Base-by-base conservation (phyloP, 495 filamentous ascomycete species). In the Xylaria flabelliformis region DNA sequence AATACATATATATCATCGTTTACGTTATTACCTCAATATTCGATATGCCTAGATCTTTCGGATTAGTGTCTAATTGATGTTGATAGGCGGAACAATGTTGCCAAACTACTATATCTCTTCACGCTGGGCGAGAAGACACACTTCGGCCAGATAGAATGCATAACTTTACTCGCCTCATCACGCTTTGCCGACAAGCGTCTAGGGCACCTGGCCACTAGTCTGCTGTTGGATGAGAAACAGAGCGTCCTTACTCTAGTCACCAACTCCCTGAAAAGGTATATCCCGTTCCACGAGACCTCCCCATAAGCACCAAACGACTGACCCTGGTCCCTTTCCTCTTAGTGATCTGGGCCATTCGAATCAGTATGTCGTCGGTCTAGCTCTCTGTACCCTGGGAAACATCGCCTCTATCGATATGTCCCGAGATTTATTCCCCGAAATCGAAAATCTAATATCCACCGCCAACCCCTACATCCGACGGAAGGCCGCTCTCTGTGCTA, bases 321-420 rank as follows among this genome's bases (percentile, higher is more conserved):
- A 82, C 73, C n/a, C n/a, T 78, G 78, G 61, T 79, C 72, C 46
- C 70, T 21, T 26, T 80, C 72, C 46, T 69, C 29, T 29, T 64
- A 98, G 95, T 87, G 95, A 98, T 79, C 88, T 98, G 64, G 93
- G 94, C 70, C 96, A 98, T 83, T 95, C 94, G 69, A 99, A 99
- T 79, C 96, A 99, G 82, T 99, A 98, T 81, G 94, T 99, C 71
- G 96, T 98, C 77, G 96, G 96, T 58, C 90, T 98, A 51, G 97
- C 96, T 67, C 90, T 99, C 39, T 97, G 94, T 78, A 95, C 96
- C 1, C 88, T 99, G 42, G 96, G 95, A 58, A 99, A 99, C 79
- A 99, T 99, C 74, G 96, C 97, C 65, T 97, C 94, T 10, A 85
- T 97, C 76, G 96, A 99, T 80, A 99, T 99, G 96, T 96, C 95